A percentile compares a stretch with the other conserved stretches of the same genome.
phyloP scores from a whole-genome alignment of 139 green algal species.

The Chlamydomonas asymmetrica region DNA sequence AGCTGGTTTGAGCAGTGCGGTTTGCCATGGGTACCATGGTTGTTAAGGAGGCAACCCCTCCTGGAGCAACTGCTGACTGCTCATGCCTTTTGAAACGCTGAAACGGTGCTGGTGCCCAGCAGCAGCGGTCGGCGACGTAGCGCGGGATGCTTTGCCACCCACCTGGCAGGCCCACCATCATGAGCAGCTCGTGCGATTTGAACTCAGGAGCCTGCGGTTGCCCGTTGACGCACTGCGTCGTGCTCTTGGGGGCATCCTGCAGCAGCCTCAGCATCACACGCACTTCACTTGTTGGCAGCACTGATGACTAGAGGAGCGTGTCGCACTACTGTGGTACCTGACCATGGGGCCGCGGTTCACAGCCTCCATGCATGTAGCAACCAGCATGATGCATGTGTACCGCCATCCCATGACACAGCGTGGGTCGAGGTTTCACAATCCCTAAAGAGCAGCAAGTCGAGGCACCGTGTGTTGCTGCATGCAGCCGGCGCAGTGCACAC shows the following conservation, averaged over 20 bases:
- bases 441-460: not conserved
- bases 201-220: not conserved
- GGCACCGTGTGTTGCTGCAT: not conserved
- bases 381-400: not conserved
- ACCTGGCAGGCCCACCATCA: constrained; percentile 44
- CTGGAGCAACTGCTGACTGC: too few species aligned
- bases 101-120: too few species aligned
- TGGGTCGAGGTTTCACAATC: not conserved
- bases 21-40: not conserved
- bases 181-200: constrained; percentile 38
- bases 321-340: too few species aligned
- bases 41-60: not conserved
- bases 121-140: too few species aligned
- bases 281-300: too few species aligned
- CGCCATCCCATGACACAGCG: too few species aligned
- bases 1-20: not conserved
- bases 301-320: too few species aligned
- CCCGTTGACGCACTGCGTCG: not conserved
- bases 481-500: not conserved
- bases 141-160: not conserved
- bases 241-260: constrained; percentile 1
- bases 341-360: too few species aligned
- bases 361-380: not conserved
- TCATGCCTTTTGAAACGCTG: too few species aligned
- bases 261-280: not conserved